Percentiles rank a stretch among this genome's conserved stretches.
Conservation (phyloP, 495 filamentous ascomycete species). For the Tetracladium setigerum region DNA sequence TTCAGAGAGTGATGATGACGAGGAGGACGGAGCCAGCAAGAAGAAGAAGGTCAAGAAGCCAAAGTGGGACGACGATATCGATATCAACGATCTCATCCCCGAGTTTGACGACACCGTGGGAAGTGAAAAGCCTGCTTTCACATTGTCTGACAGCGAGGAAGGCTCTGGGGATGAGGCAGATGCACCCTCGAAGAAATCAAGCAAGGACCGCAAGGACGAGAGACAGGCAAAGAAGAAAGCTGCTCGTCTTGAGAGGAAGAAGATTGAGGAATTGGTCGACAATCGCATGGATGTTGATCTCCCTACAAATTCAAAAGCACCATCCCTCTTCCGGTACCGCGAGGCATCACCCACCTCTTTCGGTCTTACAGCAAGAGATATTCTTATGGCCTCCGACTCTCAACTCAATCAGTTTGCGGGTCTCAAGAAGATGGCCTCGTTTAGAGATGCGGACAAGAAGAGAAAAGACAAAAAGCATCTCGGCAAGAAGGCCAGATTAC, state of each 20-base stretch:
- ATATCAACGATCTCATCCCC: constrained; percentile 85
- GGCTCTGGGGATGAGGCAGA: constrained; percentile 33
- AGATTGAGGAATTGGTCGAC: constrained; percentile 83
- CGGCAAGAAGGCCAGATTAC: constrained; percentile 82
- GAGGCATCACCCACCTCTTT: constrained; percentile 87
- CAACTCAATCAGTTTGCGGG: constrained; percentile 88
- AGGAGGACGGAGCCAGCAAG: constrained; percentile 31
- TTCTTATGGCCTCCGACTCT: constrained; percentile 77
- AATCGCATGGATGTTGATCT: constrained; percentile 56
- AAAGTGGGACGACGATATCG: constrained; percentile 93
- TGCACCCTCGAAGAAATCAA: constrained; percentile 47
- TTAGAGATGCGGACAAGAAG: constrained; percentile 84
- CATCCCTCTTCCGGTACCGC: constrained; percentile 74
- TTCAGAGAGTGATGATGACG: constrained; percentile 33
- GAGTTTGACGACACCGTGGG: constrained; percentile 63
- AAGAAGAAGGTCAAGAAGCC: constrained; percentile 75
- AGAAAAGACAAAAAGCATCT: constrained; percentile 75
- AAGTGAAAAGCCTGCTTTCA: constrained; percentile 42
- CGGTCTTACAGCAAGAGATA: constrained; percentile 82
- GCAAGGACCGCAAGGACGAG: constrained; percentile 56
- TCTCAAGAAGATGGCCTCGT: constrained; percentile 88
- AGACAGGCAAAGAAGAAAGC: constrained; percentile 63
- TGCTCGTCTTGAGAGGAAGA: constrained; percentile 68
- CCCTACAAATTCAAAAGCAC: constrained; percentile 40
- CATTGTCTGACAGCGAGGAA: constrained; percentile 45